Conservation (phyloP, 441 rosid genomes). For the Jatropha multifida region DNA sequence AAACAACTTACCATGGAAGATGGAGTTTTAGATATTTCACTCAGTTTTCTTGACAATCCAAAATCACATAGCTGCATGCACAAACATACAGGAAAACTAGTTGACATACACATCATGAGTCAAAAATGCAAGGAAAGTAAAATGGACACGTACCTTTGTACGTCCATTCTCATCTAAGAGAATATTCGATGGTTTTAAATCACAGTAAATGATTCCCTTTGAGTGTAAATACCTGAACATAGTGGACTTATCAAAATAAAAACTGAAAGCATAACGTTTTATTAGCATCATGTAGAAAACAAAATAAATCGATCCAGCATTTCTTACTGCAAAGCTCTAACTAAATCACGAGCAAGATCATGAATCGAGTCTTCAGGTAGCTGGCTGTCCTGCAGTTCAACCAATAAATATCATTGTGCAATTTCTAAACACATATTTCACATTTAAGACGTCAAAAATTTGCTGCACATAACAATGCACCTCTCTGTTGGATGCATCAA, state of each 20-base stretch:
- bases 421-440: background rate
- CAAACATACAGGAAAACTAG: slow-evolving; percentile 15
- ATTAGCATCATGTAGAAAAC: slow-evolving; percentile 14
- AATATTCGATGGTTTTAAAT: slow-evolving; percentile 93
- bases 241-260: slow-evolving; percentile 14
- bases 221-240: slow-evolving; percentile 75
- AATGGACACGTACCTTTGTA: slow-evolving; percentile 55
- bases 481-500: background rate
- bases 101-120: slow-evolving; percentile 18
- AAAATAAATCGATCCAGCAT: slow-evolving; percentile 13
- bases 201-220: slow-evolving; percentile 88
- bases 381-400: slow-evolving; percentile 68
- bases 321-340: slow-evolving; percentile 82
- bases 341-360: slow-evolving; percentile 72
- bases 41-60: slow-evolving; percentile 86
- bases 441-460: background rate
- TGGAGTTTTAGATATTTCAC: slow-evolving; percentile 69
- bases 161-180: slow-evolving; percentile 92
- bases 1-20: slow-evolving; percentile 58
- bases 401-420: slow-evolving; percentile 13
- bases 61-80: slow-evolving; percentile 90
- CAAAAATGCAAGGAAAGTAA: slow-evolving; percentile 2
- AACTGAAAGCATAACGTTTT: slow-evolving; percentile 20
- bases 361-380: slow-evolving; percentile 93
- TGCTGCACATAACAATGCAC: background rate